These are phyloP conservation scores for Apophysomyces variabilis DNA, from an alignment of 371 early-diverging fungal species.

Conservation along the genomic window DNA sequence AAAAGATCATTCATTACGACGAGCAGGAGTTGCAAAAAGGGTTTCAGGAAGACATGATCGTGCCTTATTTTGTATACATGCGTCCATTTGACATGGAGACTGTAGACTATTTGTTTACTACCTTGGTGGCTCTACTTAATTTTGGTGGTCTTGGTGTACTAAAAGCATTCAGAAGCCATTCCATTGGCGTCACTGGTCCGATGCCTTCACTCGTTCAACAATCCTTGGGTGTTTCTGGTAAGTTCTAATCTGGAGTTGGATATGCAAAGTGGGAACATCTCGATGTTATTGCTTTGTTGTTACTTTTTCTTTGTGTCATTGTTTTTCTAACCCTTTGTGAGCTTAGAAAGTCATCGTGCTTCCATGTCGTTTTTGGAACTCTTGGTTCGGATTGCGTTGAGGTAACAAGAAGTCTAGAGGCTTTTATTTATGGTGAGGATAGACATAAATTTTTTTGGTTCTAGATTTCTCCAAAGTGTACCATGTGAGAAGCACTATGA, in stretches of 20 bases:
- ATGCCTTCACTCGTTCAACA: slow-evolving; percentile 27
- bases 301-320: not conserved
- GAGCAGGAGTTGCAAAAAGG: slow-evolving; percentile 31
- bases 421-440: not conserved
- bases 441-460: not conserved
- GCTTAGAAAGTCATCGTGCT: slow-evolving; percentile 8
- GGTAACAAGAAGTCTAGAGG: slow-evolving; percentile 18
- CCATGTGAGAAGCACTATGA: slow-evolving; percentile 26
- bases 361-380: slow-evolving; percentile 43
- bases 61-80: slow-evolving; percentile 54
- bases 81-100: slow-evolving; percentile 71
- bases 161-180: slow-evolving; percentile 48
- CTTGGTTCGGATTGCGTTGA: slow-evolving; percentile 38
- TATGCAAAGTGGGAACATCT: no score
- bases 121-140: slow-evolving; percentile 53
- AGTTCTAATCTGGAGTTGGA: not conserved
- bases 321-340: slow-evolving; percentile 3
- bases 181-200: slow-evolving; percentile 27
- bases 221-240: slow-evolving; percentile 19
- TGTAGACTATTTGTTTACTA: slow-evolving; percentile 68
- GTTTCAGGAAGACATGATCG: slow-evolving; percentile 15
- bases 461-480: slow-evolving; percentile 51
- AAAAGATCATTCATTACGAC: slow-evolving; percentile 51
- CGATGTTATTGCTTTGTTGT: no score
- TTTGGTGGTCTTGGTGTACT: slow-evolving; percentile 66